Conservation (phyloP, 176 grass and related monocot species). For the bread wheat (Triticum aestivum) region IWGSC_CS_RefSeq_v2.1 NC_057814.1:498936389-498936888, state of each 20-base stretch:
- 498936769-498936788: background rate
- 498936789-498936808: too few species aligned
- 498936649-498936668: background rate
- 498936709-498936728: background rate
- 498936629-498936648: background rate
- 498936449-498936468: background rate
- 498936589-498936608: conserved; percentile 77
- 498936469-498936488: conserved; percentile 8
- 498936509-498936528: conserved; percentile 92
- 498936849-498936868: too few species aligned
- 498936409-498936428: background rate
- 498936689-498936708: background rate
- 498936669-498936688: background rate
- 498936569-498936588: conserved; percentile 99
- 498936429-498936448: background rate
- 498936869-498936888: too few species aligned
- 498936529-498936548: conserved; percentile 92
- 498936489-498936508: conserved; percentile 50
- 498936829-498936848: too few species aligned
- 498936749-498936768: background rate
- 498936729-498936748: background rate
- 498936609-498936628: background rate
- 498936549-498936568: conserved; percentile 94
- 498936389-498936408: background rate
- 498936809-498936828: too few species aligned